Base-by-base conservation (phyloP, 2,329 filamentous ascomycete species). In the Magnaporthiopsis rhizophila region DNA sequence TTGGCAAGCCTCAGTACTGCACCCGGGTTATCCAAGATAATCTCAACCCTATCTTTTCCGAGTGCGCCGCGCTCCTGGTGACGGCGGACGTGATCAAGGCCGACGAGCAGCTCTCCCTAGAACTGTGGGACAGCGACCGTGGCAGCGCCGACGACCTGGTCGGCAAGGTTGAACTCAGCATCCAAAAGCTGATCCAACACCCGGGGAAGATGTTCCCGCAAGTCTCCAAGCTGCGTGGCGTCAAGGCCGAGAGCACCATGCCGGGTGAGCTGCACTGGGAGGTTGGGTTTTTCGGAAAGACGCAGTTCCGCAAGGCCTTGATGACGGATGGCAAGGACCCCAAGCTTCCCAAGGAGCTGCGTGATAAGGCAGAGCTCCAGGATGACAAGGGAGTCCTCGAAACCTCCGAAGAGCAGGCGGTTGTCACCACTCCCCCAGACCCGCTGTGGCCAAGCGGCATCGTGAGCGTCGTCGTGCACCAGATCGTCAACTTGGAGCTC, bases 1-100 rank as follows among this genome's bases (percentile, higher is more conserved):
- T 97, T 70, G 91, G 90, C 65, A 99, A 99, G 78, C 94, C 94
- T 1, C 96, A 97, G 85, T 98, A 97, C 76, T 97, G 93, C 76
- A 98, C 95, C 1, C 88, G 95, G 61, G 93, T 98, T 62, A 97
- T 98, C 68, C 92, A 94, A 63, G 94, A 98, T 72, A 90, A 97
- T 69, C 83, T 97, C 64, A 96, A 98, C 71, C 95, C 95, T 0
- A 83, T 97, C 5, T 98, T 96, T 80, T 90, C 95, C 71, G 95
- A 98, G 76, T 90, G 86, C 1, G 88, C 91, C 58, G 92, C 91
- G 1, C 81, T 98, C 24, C 80, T 97, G 21, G 91, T 99, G 7
- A 97, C 91, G 0, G 85, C 91, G 0, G 93, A 97, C 68, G 82
- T 97, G 63, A 91, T 98, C 79, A 96, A 95, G 76, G 94, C 90